Evolutionary conservation across 2,329 filamentous ascomycete genomes (phyloP).

Genomic region (Xylaria hypoxylon): DNA sequence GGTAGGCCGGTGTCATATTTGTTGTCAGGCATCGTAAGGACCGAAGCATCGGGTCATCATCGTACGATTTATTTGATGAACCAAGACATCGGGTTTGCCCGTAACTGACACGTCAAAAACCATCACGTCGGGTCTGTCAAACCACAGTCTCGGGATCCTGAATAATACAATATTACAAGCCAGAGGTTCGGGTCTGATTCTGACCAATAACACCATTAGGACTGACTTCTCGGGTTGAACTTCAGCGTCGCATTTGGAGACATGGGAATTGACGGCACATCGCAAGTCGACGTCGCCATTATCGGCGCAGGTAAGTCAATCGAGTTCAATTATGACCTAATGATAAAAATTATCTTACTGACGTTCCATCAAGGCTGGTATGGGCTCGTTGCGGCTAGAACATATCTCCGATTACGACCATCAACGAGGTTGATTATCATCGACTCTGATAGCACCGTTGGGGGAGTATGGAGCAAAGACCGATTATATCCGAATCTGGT

Average conservation of each 20-base stretch:
- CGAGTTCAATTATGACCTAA: neutral
- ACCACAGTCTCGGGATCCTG: conserved; percentile 12
- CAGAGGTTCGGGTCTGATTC: conserved; percentile 17
- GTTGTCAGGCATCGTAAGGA: conserved; percentile 25
- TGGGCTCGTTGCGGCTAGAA: conserved; percentile 42
- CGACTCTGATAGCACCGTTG: conserved; percentile 43
- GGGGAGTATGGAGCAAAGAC: conserved; percentile 46
- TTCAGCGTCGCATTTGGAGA: conserved; percentile 6
- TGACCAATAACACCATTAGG: conserved; percentile 27
- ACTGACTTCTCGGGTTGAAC: neutral
- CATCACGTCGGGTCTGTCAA: conserved; percentile 27
- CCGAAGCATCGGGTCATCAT: conserved; percentile 34
- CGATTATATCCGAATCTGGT: conserved; percentile 45
- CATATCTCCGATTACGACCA: conserved; percentile 44
- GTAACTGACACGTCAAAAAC: conserved; percentile 31
- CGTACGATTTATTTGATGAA: conserved; percentile 25
- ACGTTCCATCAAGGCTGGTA: conserved; percentile 40
- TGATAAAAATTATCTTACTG: conserved; percentile 3
- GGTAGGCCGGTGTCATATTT: neutral
- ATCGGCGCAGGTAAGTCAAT: conserved; percentile 43
- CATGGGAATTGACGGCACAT: conserved; percentile 23
- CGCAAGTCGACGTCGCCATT: conserved; percentile 42
- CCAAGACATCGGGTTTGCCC: conserved; percentile 28
- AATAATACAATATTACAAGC: neutral
- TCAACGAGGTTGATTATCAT: conserved; percentile 43